Evolutionary conservation across 257 asterid genomes (phyloP).

Genomic region (Lavandula angustifolia): DNA sequence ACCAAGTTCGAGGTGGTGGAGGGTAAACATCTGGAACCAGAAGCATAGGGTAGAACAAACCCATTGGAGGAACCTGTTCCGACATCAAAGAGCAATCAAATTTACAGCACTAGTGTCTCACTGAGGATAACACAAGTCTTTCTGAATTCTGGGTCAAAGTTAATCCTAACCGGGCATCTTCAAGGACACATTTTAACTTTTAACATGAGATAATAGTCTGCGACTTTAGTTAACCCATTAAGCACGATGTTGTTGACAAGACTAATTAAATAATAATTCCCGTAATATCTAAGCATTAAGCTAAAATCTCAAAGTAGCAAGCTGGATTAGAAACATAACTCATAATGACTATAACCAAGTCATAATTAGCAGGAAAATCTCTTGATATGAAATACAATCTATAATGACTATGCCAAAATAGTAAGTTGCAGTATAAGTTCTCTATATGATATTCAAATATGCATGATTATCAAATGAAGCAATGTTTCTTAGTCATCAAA

Average conservation of each 20-base stretch:
- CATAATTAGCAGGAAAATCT: neutral
- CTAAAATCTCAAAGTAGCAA: constrained; percentile 8
- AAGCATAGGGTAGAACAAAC: constrained; percentile 87
- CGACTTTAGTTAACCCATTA: constrained; percentile 21
- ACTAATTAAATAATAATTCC: neutral
- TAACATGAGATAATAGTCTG: neutral
- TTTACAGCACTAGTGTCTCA: constrained; percentile 10
- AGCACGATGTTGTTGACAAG: neutral
- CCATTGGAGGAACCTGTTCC: constrained; percentile 97
- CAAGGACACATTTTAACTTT: neutral
- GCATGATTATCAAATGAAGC: constrained; percentile 19
- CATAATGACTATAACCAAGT: neutral
- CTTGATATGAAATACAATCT: neutral
- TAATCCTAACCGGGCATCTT: constrained; percentile 4
- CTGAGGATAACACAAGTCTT: constrained; percentile 21
- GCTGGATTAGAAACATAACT: constrained; percentile 9
- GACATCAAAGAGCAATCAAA: constrained; percentile 32
- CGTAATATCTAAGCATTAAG: neutral
- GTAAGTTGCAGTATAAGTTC: constrained; percentile 1
- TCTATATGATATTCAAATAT: constrained; percentile 9
- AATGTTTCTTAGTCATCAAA: constrained; percentile 11
- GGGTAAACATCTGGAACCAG: constrained; percentile 95
- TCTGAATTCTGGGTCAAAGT: constrained; percentile 2
- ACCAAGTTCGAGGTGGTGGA: constrained; percentile 90
- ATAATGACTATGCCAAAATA: constrained; percentile 4